Evolutionary conservation across 108 stramenopile species (phyloP).

Genomic region (Stephanodiscus minutulus): DNA sequence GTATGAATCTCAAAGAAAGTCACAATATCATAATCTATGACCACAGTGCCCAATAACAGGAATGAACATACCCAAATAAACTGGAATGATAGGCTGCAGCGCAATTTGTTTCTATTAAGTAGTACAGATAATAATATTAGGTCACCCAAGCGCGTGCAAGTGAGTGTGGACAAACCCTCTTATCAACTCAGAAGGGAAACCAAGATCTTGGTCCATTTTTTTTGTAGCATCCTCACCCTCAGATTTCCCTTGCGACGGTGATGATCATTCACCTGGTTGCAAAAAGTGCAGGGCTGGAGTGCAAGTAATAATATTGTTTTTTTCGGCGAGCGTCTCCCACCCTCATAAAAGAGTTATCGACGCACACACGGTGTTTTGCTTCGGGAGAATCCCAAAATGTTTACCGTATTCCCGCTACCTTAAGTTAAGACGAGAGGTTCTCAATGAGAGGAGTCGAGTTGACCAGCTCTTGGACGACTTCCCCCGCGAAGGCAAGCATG

Average conservation of each 20-base stretch:
- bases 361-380: neutral
- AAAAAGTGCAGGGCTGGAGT: neutral
- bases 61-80: neutral
- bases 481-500: constrained; percentile 82
- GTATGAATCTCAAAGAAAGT: no score
- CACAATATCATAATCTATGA: no score
- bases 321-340: neutral
- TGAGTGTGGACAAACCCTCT: constrained; percentile 18
- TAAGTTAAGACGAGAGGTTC: constrained; percentile 36
- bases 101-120: constrained; percentile 35
- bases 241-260: constrained; percentile 5
- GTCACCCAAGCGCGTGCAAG: constrained; percentile 31
- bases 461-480: constrained; percentile 64
- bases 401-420: constrained; percentile 6
- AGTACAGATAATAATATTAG: constrained; percentile 25
- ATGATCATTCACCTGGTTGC: neutral
- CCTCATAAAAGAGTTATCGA: neutral
- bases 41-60: neutral
- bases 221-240: constrained; percentile 3
- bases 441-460: constrained; percentile 44
- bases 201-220: constrained; percentile 12
- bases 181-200: constrained; percentile 6
- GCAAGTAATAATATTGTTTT: neutral
- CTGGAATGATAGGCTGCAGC: constrained; percentile 1
- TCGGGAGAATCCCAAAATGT: neutral